A percentile compares a stretch with the other conserved stretches of the same genome.
Evolutionary conservation across 345 rosid species (phyloP).

Genomic region (Crucihimalaya himalaica): DNA sequence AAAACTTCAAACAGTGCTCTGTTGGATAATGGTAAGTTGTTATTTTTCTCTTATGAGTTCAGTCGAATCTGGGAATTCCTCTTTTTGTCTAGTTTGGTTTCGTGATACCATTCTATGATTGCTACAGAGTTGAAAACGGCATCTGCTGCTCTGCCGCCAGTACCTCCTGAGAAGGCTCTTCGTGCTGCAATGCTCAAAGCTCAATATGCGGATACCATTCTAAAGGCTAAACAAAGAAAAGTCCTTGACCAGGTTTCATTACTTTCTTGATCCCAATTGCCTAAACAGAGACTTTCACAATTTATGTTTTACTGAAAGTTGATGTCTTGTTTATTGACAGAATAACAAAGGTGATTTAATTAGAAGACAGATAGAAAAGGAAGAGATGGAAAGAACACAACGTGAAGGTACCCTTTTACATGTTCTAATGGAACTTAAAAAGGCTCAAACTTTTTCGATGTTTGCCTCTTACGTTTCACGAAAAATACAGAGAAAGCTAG

Average conservation of each 20-base stretch:
- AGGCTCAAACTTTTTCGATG: not conserved
- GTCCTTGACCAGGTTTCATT: constrained; percentile 58
- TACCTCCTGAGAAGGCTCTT: constrained; percentile 77
- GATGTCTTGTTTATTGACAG: constrained; percentile 40
- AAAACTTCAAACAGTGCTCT: constrained; percentile 37
- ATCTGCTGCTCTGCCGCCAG: constrained; percentile 46
- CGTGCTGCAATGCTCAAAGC: constrained; percentile 77
- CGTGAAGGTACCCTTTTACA: constrained; percentile 59
- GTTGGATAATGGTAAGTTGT: constrained; percentile 53
- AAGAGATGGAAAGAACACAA: constrained; percentile 64
- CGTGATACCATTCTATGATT: not conserved
- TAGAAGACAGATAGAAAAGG: constrained; percentile 64
- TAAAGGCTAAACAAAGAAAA: constrained; percentile 70
- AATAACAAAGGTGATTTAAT: constrained; percentile 62
- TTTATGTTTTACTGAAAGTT: constrained; percentile 1
- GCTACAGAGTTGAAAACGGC: constrained; percentile 51
- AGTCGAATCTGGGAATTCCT: not conserved
- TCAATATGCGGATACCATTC: constrained; percentile 75
- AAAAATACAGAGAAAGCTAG: constrained; percentile 60
- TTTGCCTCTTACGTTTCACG: not conserved
- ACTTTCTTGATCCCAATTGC: constrained; percentile 6
- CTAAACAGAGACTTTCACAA: not conserved
- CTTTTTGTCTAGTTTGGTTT: constrained; percentile 8
- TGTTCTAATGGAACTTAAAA: not conserved
- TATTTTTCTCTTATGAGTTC: not conserved